A percentile compares a stretch with the other conserved stretches of the same genome.
These are phyloP conservation scores for Mucor mucedo DNA, from an alignment of 371 early-diverging fungal genomes.

Conservation along the genomic window DNA sequence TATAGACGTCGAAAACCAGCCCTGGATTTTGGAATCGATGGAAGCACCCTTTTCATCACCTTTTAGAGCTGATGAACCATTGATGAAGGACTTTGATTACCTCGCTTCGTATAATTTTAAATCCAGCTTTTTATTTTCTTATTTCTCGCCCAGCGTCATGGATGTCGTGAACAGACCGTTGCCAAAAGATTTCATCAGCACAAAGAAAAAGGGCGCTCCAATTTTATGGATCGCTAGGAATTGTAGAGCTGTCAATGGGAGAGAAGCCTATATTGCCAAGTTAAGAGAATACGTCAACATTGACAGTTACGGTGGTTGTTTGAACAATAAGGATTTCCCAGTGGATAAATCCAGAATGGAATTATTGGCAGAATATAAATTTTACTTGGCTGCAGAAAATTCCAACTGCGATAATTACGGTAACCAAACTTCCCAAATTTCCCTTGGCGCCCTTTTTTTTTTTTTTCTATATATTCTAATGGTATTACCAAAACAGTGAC, in stretches of 20 bases:
- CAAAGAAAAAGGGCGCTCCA: slow-evolving; percentile 35
- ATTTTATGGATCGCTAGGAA: slow-evolving; percentile 49
- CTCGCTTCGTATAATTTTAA: slow-evolving; percentile 45
- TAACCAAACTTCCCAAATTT: too few species aligned
- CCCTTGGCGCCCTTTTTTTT: too few species aligned
- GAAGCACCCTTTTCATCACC: slow-evolving; percentile 41
- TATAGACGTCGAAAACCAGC: slow-evolving; percentile 34
- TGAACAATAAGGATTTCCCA: slow-evolving; percentile 44
- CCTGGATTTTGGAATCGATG: slow-evolving; percentile 44
- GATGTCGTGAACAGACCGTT: slow-evolving; percentile 44
- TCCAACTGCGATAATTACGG: slow-evolving; percentile 53
- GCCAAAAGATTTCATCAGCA: slow-evolving; percentile 39
- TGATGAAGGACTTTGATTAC: slow-evolving; percentile 40
- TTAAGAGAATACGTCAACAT: slow-evolving; percentile 44
- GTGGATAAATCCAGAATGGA: slow-evolving; percentile 31
- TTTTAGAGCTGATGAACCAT: slow-evolving; percentile 27
- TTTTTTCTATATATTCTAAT: not conserved
- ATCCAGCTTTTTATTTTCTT: slow-evolving; percentile 39
- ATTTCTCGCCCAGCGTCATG: slow-evolving; percentile 37
- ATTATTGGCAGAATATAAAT: slow-evolving; percentile 42
- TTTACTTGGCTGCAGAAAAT: slow-evolving; percentile 48
- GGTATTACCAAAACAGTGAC: slow-evolving; percentile 29
- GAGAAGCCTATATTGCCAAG: slow-evolving; percentile 43
- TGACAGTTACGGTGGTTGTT: slow-evolving; percentile 41
- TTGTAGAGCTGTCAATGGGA: slow-evolving; percentile 41